Percentiles rank a stretch among this genome's conserved stretches.
phyloP scores from a whole-genome alignment of 805 yeast species.

The Barnettozyma botsteinii region DNA sequence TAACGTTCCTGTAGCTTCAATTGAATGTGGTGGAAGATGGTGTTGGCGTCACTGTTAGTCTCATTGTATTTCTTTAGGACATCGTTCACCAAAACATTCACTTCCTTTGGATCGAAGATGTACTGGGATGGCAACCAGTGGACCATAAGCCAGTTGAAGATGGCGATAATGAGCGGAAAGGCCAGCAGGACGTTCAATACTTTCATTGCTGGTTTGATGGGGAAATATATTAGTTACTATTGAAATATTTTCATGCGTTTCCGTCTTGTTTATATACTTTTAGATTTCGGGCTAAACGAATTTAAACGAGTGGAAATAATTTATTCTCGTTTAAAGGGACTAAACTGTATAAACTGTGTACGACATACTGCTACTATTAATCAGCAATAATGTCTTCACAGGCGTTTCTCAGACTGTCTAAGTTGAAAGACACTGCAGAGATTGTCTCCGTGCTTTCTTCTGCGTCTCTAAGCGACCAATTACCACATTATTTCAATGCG shows the following conservation, averaged over 20 bases:
- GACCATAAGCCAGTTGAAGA: constrained; percentile 38
- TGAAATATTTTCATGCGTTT: no score
- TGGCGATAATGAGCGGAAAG: constrained; percentile 21
- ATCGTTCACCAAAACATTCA: constrained; percentile 53
- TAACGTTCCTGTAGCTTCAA: constrained; percentile 54
- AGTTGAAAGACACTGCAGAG: background rate
- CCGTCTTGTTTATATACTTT: no score
- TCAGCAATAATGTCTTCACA: background rate
- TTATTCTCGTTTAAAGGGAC: no score
- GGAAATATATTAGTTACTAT: no score
- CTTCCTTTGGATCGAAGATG: constrained; percentile 59
- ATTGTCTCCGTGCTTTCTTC: background rate
- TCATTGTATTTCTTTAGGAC: constrained; percentile 45
- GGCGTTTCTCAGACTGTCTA: background rate
- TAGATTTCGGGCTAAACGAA: no score
- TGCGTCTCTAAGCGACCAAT: constrained; percentile 1
- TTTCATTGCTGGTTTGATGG: no score
- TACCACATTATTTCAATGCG: constrained; percentile 3
- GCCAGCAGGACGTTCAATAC: background rate
- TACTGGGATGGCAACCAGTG: constrained; percentile 68
- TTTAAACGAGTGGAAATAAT: no score
- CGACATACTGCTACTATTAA: no score
- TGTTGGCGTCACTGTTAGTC: constrained; percentile 50
- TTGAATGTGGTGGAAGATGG: constrained; percentile 57
- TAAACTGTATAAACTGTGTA: no score